These are phyloP conservation scores for Ogataea naganishii DNA, from an alignment of 805 yeast genomes.

Conservation along the genomic window DNA sequence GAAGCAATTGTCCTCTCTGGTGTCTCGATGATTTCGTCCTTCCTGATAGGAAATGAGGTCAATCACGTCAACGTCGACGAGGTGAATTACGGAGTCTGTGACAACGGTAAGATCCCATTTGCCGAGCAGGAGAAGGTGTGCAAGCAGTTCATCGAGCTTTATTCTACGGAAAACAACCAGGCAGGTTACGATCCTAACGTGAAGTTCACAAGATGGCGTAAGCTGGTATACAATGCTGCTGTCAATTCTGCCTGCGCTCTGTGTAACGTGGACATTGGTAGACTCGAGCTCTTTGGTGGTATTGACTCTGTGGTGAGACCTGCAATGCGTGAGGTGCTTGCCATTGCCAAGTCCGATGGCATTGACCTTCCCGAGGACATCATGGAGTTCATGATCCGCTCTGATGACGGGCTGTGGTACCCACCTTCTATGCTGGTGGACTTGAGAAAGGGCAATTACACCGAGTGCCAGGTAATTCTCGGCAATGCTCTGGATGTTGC, in stretches of 20 bases:
- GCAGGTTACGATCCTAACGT: constrained; percentile 26
- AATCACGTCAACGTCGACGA: constrained; percentile 26
- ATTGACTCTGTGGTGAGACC: constrained; percentile 23
- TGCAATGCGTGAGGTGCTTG: constrained; percentile 35
- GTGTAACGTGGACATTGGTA: constrained; percentile 31
- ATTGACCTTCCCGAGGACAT: constrained; percentile 25
- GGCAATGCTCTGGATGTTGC: constrained; percentile 31
- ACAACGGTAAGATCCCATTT: constrained; percentile 20
- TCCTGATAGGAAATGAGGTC: constrained; percentile 21
- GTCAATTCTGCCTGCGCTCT: constrained; percentile 36
- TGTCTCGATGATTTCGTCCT: constrained; percentile 28
- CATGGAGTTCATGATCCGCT: constrained; percentile 29
- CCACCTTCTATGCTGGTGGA: constrained; percentile 44
- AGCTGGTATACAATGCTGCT: constrained; percentile 38
- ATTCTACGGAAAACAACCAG: constrained; percentile 22
- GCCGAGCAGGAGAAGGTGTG: constrained; percentile 21
- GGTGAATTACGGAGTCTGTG: constrained; percentile 26
- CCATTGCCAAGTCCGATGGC: constrained; percentile 40
- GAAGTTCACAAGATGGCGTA: constrained; percentile 35
- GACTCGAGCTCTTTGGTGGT: constrained; percentile 22
- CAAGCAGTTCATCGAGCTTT: constrained; percentile 23
- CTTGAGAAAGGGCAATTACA: constrained; percentile 29
- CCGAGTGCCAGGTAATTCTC: constrained; percentile 34
- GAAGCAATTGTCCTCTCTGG: constrained; percentile 28
- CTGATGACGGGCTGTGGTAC: constrained; percentile 31